A percentile compares a stretch with the other conserved stretches of the same genome.
Conservation (phyloP, 371 early-diverging fungal genomes). For the Mucor velutinosus region DNA sequence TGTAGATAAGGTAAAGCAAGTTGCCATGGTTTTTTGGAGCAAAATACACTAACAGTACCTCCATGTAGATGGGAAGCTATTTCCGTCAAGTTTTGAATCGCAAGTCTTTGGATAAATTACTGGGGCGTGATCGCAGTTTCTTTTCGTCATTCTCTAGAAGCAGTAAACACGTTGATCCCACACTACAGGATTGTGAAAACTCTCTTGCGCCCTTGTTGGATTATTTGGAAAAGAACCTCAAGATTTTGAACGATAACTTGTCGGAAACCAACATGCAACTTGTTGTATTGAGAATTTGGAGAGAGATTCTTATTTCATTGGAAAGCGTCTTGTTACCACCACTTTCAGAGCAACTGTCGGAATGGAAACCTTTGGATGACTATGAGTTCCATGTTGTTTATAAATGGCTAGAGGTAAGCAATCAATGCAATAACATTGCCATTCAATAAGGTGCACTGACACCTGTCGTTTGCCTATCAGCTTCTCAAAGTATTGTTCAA, state of each 20-base stretch:
- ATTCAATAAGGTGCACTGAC: background rate
- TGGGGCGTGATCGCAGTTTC: slow-evolving; percentile 48
- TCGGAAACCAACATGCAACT: slow-evolving; percentile 80
- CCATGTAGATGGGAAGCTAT: slow-evolving; percentile 53
- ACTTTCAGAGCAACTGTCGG: slow-evolving; percentile 66
- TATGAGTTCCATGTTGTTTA: slow-evolving; percentile 75
- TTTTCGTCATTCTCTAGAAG: slow-evolving; percentile 42
- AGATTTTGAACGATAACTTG: slow-evolving; percentile 73
- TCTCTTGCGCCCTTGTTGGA: slow-evolving; percentile 79
- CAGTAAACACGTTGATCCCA: slow-evolving; percentile 38
- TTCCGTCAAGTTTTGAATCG: slow-evolving; percentile 64
- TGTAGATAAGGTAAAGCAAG: slow-evolving; percentile 63
- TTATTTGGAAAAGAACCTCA: slow-evolving; percentile 86
- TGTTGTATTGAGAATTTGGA: slow-evolving; percentile 85
- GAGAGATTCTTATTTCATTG: slow-evolving; percentile 74
- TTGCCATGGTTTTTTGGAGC: background rate
- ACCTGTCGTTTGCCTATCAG: slow-evolving; percentile 32
- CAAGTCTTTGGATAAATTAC: slow-evolving; percentile 39
- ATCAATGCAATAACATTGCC: background rate
- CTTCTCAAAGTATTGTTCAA: slow-evolving; percentile 85
- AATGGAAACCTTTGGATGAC: slow-evolving; percentile 66
- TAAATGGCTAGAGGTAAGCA: slow-evolving; percentile 67
- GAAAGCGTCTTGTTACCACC: slow-evolving; percentile 83
- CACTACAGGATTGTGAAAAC: slow-evolving; percentile 75
- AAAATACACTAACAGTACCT: background rate